Conservation (phyloP, 345 rosid genomes). For the thale cress (Arabidopsis thaliana) region TAIR10.1 NC_003075.7:17345501-17346000, state of each 20-base stretch:
- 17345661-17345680: slow-evolving; percentile 15
- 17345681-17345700: slow-evolving; percentile 27
- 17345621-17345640: slow-evolving; percentile 35
- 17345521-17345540: slow-evolving; percentile 19
- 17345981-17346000: background rate
- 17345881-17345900: background rate
- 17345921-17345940: background rate
- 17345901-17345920: background rate
- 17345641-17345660: slow-evolving; percentile 27
- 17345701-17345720: slow-evolving; percentile 13
- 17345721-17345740: background rate
- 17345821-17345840: background rate
- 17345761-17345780: slow-evolving; percentile 26
- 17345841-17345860: too few species aligned
- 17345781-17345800: slow-evolving; percentile 36
- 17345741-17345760: background rate
- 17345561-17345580: background rate
- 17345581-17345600: slow-evolving; percentile 24
- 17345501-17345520: slow-evolving; percentile 3
- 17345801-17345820: background rate
- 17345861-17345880: background rate
- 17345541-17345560: background rate
- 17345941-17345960: background rate
- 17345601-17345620: slow-evolving; percentile 36
- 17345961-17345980: background rate